Evolutionary conservation across 345 rosid species (phyloP).

Genomic region (Turritis glabra): DNA sequence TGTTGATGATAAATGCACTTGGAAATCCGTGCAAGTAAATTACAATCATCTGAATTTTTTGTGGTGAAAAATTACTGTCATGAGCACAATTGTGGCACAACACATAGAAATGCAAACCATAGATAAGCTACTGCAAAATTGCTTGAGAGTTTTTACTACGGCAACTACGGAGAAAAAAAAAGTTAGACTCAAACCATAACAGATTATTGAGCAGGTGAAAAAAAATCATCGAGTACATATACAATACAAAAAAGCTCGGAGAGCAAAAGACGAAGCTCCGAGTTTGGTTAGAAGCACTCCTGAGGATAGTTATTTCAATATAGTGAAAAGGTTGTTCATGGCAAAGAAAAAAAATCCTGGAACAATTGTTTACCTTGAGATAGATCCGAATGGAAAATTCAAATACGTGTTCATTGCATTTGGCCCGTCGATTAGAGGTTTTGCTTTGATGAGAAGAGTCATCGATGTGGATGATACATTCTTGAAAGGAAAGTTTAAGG

Average conservation of each 20-base stretch:
- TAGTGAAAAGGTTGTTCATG: not conserved
- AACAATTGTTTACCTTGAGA: not conserved
- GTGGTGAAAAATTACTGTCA: not conserved
- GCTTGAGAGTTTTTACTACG: not conserved
- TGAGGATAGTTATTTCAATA: not conserved
- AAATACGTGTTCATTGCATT: not conserved
- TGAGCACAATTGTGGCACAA: conserved; percentile 3
- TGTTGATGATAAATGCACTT: not conserved
- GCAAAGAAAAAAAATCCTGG: not conserved
- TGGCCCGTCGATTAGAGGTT: not conserved
- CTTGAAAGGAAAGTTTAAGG: no score
- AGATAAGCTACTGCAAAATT: not conserved
- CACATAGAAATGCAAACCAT: not conserved
- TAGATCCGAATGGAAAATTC: not conserved
- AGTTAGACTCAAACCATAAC: not conserved
- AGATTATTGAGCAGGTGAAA: not conserved
- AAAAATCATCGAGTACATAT: not conserved
- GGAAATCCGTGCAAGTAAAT: not conserved
- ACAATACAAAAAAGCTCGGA: not conserved
- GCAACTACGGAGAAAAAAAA: not conserved
- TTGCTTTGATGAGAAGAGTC: no score
- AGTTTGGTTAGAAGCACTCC: not conserved
- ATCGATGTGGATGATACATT: no score
- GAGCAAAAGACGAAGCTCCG: not conserved
- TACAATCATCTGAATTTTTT: not conserved